phyloP scores from a whole-genome alignment of 2,329 filamentous ascomycete species.

The Exophiala spinifera region DNA sequence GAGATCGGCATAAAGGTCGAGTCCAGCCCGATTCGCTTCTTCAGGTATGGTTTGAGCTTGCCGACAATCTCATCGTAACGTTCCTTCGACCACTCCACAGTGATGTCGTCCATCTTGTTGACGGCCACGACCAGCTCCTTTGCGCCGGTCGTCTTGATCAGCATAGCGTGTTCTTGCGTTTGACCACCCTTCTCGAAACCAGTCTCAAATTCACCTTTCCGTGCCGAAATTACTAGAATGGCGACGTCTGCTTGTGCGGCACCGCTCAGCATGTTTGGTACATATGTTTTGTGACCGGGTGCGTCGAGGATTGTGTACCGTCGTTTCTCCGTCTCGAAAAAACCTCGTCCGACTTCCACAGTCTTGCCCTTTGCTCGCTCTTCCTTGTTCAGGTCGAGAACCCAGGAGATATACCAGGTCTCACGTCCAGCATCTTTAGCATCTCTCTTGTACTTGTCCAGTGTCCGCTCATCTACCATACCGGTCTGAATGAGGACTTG shows the following conservation, averaged over 20 bases:
- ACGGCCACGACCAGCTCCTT: constrained; percentile 93
- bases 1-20: constrained; percentile 95
- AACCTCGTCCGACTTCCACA: constrained; percentile 91
- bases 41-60: constrained; percentile 84
- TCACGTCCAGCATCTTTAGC: constrained; percentile 95
- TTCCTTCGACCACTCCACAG: constrained; percentile 91
- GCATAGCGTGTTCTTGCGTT: constrained; percentile 93
- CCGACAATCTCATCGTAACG: constrained; percentile 90
- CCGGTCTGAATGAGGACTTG: constrained; percentile 89
- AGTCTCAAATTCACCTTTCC: constrained; percentile 98
- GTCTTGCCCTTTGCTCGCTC: constrained; percentile 96
- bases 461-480: constrained; percentile 98
- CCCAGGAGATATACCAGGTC: constrained; percentile 99
- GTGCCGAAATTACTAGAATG: constrained; percentile 90
- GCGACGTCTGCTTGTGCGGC: constrained; percentile 91
- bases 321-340: constrained; percentile 95
- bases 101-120: constrained; percentile 99
- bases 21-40: constrained; percentile 66
- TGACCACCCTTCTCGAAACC: constrained; percentile 94
- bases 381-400: constrained; percentile 93
- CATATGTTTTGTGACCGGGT: constrained; percentile 95
- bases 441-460: constrained; percentile 97
- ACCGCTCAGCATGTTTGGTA: constrained; percentile 97
- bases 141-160: constrained; percentile 97
- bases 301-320: constrained; percentile 96